Percentiles rank a stretch among this genome's conserved stretches.
These are phyloP conservation scores for Podaxis sp. DNA, from an alignment of 768 basidiomycete genomes.

Conservation along the genomic window DNA sequence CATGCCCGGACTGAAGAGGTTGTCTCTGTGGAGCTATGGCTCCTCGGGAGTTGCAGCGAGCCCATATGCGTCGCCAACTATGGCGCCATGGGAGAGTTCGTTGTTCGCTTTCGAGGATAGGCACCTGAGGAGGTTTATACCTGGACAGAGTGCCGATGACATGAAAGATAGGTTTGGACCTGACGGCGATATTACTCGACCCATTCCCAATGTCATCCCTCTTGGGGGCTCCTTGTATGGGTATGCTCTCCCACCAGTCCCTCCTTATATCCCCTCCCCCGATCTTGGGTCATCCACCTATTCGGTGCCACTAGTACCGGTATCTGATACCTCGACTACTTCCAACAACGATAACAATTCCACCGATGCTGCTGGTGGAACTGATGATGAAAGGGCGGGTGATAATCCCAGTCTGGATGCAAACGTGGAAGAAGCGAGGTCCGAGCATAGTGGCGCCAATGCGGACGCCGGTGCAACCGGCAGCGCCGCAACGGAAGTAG, in stretches of 20 bases:
- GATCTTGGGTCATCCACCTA: not conserved
- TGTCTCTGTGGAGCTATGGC: slow-evolving; percentile 13
- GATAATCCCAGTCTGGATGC: not conserved
- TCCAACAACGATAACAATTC: not conserved
- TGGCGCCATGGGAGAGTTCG: slow-evolving; percentile 2
- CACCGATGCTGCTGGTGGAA: not conserved
- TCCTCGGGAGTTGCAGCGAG: not conserved
- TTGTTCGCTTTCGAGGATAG: slow-evolving; percentile 12
- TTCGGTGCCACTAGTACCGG: not conserved
- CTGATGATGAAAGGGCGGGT: not conserved
- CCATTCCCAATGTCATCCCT: not conserved
- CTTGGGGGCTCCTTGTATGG: not conserved
- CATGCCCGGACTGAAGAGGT: slow-evolving; percentile 4
- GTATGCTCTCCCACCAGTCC: not conserved
- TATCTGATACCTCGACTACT: not conserved
- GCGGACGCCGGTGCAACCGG: not conserved
- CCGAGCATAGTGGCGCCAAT: not conserved
- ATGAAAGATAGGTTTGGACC: not conserved
- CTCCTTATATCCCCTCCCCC: not conserved
- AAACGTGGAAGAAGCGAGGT: not conserved
- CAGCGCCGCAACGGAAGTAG: not conserved
- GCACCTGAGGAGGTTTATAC: slow-evolving; percentile 8
- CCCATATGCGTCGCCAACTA: slow-evolving; percentile 5
- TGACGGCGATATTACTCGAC: not conserved
- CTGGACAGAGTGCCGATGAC: not conserved